phyloP scores from a whole-genome alignment of 768 basidiomycete genomes.

The Boletus edulis region DNA sequence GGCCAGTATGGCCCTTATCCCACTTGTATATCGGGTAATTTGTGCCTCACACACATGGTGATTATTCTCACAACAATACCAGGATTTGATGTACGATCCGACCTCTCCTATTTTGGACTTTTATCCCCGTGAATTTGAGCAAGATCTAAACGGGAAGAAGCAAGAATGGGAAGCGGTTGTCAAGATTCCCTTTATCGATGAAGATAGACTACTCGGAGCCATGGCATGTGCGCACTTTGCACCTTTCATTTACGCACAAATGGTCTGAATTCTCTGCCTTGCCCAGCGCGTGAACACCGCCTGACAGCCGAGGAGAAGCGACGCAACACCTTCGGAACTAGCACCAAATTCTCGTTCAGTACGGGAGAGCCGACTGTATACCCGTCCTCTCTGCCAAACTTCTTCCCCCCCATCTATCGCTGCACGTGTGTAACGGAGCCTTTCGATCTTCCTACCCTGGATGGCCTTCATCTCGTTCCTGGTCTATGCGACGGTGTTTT shows the following conservation, averaged over 20 bases:
- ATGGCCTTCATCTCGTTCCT: conserved; percentile 78
- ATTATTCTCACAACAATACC: not conserved
- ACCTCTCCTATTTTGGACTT: conserved; percentile 91
- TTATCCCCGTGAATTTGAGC: conserved; percentile 89
- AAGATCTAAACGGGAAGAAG: conserved; percentile 97
- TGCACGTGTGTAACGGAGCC: conserved; percentile 79
- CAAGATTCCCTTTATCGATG: conserved; percentile 97
- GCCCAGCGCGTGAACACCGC: conserved; percentile 70
- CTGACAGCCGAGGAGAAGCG: conserved; percentile 71
- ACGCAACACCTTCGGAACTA: conserved; percentile 78
- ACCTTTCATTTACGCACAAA: not conserved
- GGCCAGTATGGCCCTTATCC: conserved; percentile 88
- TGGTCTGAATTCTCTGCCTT: not conserved
- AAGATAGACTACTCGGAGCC: conserved; percentile 69
- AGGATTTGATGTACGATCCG: conserved; percentile 88
- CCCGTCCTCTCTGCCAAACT: conserved; percentile 89
- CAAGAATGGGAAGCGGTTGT: conserved; percentile 99
- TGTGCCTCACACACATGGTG: not conserved
- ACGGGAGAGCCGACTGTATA: conserved; percentile 63
- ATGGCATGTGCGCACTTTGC: conserved; percentile 59
- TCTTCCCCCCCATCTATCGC: conserved; percentile 85
- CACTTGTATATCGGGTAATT: conserved; percentile 76
- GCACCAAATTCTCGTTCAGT: conserved; percentile 75
- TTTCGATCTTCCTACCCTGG: conserved; percentile 85
- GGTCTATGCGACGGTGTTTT: conserved; percentile 89